Conservation (phyloP, 78 protist genomes). For the Andalucia godoyi region DNA sequence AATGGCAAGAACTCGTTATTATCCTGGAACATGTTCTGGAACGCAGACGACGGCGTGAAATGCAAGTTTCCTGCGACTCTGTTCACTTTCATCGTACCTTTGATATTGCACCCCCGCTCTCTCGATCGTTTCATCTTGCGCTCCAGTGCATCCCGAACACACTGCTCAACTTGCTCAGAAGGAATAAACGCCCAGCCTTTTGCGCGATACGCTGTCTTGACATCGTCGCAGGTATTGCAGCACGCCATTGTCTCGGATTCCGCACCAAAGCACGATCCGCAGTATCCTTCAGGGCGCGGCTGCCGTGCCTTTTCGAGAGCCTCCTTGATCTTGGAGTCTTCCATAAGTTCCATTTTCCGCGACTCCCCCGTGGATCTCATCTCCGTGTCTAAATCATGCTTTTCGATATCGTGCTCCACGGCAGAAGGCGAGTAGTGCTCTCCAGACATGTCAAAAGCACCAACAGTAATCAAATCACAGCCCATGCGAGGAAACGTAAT, state of each 20-base stretch:
- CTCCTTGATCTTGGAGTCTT: neutral
- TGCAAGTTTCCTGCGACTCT: conserved; percentile 85
- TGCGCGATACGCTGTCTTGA: conserved; percentile 45
- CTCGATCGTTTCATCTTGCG: neutral
- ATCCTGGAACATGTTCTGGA: conserved; percentile 21
- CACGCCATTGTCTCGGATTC: conserved; percentile 36
- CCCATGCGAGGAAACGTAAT: conserved; percentile 2
- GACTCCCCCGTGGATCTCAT: neutral
- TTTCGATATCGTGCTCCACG: conserved; percentile 9
- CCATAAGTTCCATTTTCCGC: neutral
- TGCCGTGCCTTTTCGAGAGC: neutral
- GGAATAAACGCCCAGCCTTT: conserved; percentile 63
- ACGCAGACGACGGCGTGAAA: conserved; percentile 68
- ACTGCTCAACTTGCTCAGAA: conserved; percentile 34
- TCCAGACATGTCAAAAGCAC: conserved; percentile 75
- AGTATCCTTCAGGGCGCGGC: conserved; percentile 3
- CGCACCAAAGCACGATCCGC: conserved; percentile 84
- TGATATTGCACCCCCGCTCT: conserved; percentile 72
- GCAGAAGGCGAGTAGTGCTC: conserved; percentile 51
- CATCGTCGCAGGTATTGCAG: conserved; percentile 81
- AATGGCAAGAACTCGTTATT: conserved; percentile 26
- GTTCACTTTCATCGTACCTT: conserved; percentile 56
- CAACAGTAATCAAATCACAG: conserved; percentile 19
- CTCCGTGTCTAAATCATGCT: neutral
- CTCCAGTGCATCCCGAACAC: conserved; percentile 17